Evolutionary conservation across 441 rosid genomes (phyloP).

Genomic region (Euphorbia celastroides): DNA sequence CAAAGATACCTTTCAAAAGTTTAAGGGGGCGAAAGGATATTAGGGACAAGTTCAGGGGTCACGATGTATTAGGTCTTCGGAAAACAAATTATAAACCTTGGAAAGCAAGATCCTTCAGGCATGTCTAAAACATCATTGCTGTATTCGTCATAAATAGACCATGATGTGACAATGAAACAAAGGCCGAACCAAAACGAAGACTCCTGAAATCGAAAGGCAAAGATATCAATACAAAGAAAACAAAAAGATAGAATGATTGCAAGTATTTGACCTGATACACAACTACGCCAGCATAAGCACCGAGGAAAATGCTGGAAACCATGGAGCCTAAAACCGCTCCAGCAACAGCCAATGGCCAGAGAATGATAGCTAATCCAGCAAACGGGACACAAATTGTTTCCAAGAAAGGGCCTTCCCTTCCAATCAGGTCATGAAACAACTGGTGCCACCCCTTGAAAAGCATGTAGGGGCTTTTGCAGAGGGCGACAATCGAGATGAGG

Average conservation of each 20-base stretch:
- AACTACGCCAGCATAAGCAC: conserved; percentile 68
- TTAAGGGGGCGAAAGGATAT: no score
- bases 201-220: conserved; percentile 46
- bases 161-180: conserved; percentile 66
- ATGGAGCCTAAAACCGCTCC: conserved; percentile 85
- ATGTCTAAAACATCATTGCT: conserved; percentile 87
- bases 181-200: conserved; percentile 83
- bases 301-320: conserved; percentile 72
- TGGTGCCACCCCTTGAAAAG: conserved; percentile 92
- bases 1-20: no score
- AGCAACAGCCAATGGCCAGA: conserved; percentile 90
- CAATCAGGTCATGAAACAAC: conserved; percentile 84
- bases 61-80: neutral
- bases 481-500: conserved; percentile 56
- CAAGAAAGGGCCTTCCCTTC: conserved; percentile 98
- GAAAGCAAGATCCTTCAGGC: conserved; percentile 95
- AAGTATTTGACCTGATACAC: conserved; percentile 64
- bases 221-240: no score
- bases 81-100: conserved; percentile 41
- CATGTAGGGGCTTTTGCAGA: conserved; percentile 85
- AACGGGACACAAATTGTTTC: conserved; percentile 96
- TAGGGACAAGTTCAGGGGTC: no score
- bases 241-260: neutral
- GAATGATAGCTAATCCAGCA: conserved; percentile 85
- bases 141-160: conserved; percentile 87